Evolutionary conservation across 2,329 filamentous ascomycete genomes (phyloP), one percentile per base, ranked within the genome.

Genomic region (Sporothrix brasiliensis): DNA sequence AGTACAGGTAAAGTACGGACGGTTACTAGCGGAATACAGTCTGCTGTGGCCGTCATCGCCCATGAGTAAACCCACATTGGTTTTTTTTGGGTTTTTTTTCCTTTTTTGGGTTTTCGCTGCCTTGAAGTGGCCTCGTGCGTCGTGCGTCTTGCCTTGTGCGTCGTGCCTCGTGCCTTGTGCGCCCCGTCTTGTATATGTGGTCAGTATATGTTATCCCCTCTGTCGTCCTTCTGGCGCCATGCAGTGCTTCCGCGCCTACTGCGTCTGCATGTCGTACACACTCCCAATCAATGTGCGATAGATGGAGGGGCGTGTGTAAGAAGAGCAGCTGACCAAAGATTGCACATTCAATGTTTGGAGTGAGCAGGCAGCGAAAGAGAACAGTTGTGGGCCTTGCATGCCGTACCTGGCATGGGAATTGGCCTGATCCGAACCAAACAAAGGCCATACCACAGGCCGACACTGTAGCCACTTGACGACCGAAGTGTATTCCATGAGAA

Each of bases 141-240:
- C 39, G 39, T 61, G n/a, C n/a, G n/a, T 58, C 50, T 9, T 10
- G 58, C 58, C 39, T 58, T 21, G n/a, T 10, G 58, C n/a, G n/a
- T 58, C 50, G n/a, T 10, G 58, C 58, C 39, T 58, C 50, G n/a
- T 10, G 58, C 58, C 58, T 63, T 39, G 39, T 53, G 50, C 50
- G 16, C 50, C 34, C 11, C 39, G 19, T n/a, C 27, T 10, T n/a
- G 19, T 21, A n/a, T 30, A 21, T 53, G 50, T 24, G 4, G 53
- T 56, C 52, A 2, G 10, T 24, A 16, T 49, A 14, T 49, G 47
- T n/a, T n/a, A 16, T 49, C 14, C n/a, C 14, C 10, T 65, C 44
- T 65, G 61, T 14, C 50, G 61, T 50, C 44, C 61, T 6, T 66
- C 61, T 52, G 61, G 61, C 63, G 27, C 47, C 47, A 67, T 54